Conservation (phyloP, 495 filamentous ascomycete species). For the Aspergillus cavernicola region DNA sequence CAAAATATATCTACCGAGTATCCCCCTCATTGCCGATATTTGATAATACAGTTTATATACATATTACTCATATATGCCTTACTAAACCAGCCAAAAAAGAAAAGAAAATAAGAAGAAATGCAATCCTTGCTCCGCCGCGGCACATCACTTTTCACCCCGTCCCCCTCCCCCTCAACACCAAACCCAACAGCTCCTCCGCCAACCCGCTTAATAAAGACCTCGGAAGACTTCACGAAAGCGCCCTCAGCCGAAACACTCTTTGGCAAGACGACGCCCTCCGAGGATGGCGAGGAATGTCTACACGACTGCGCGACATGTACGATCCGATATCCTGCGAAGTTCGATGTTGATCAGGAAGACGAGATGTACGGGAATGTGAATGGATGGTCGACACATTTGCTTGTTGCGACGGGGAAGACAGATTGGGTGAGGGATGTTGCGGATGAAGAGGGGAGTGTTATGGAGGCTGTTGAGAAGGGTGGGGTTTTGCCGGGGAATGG, state of each 20-base stretch:
- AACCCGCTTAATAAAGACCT: constrained; percentile 3
- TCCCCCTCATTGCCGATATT: too few species aligned
- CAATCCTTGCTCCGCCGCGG: constrained; percentile 36
- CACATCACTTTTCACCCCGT: constrained; percentile 15
- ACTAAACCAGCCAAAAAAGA: too few species aligned
- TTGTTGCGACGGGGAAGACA: constrained; percentile 91
- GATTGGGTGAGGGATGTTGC: constrained; percentile 92
- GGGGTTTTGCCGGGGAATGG: constrained; percentile 67
- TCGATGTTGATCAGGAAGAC: constrained; percentile 71
- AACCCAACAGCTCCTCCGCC: constrained; percentile 13
- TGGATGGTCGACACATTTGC: constrained; percentile 81
- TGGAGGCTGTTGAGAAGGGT: constrained; percentile 78
- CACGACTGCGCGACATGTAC: constrained; percentile 86
- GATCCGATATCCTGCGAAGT: constrained; percentile 70
- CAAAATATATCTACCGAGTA: not conserved
- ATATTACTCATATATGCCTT: too few species aligned
- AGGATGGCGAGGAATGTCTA: constrained; percentile 87
- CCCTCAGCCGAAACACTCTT: constrained; percentile 38
- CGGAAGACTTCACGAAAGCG: constrained; percentile 40
- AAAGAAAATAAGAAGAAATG: too few species aligned
- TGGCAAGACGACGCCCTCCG: constrained; percentile 54
- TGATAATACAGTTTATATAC: too few species aligned
- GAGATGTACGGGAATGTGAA: constrained; percentile 84
- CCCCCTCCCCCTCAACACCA: constrained; percentile 31
- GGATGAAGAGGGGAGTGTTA: constrained; percentile 89